These are phyloP conservation scores for Wickerhamomyces xylosicus DNA, from an alignment of 805 yeast species.

Conservation along the genomic window DNA sequence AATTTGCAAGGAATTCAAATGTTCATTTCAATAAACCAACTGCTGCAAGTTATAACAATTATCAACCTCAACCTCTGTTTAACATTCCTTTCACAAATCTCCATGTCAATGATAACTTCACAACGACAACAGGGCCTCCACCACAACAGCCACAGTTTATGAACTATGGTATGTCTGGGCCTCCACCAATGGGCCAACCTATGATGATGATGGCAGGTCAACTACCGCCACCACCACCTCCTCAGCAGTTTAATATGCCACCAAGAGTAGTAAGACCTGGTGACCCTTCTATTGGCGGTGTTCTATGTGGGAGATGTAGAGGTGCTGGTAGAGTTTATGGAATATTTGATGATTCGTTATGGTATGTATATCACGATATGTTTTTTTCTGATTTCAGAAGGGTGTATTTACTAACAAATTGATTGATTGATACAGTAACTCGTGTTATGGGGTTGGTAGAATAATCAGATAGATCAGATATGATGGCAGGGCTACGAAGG, in stretches of 20 bases:
- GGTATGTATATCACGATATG: not conserved
- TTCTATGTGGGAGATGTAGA: constrained; percentile 49
- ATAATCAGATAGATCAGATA: too few relatives aligned
- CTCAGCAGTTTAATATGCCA: not conserved
- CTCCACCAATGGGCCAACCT: not conserved
- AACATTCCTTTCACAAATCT: not conserved
- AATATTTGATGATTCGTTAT: constrained; percentile 4
- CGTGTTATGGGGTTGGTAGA: too few relatives aligned
- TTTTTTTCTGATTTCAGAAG: not conserved
- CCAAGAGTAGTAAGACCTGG: constrained; percentile 52
- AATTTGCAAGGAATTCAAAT: constrained; percentile 29
- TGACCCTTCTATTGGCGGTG: constrained; percentile 70
- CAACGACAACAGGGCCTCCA: too few relatives aligned
- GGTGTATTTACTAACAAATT: not conserved
- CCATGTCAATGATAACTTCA: not conserved
- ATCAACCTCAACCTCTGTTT: not conserved
- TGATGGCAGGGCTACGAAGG: too few relatives aligned
- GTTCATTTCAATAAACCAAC: constrained; percentile 1
- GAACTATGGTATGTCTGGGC: constrained; percentile 5
- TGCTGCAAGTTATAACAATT: not conserved
- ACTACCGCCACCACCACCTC: not conserved
- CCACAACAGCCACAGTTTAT: too few relatives aligned
- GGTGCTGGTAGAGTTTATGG: constrained; percentile 9
- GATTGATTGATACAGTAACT: too few relatives aligned
- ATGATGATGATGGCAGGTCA: too few relatives aligned